Percentiles rank a stretch among this genome's conserved stretches.
Conservation (phyloP, 1,284 basidiomycete genomes). For the Tausonia pullulans region DNA sequence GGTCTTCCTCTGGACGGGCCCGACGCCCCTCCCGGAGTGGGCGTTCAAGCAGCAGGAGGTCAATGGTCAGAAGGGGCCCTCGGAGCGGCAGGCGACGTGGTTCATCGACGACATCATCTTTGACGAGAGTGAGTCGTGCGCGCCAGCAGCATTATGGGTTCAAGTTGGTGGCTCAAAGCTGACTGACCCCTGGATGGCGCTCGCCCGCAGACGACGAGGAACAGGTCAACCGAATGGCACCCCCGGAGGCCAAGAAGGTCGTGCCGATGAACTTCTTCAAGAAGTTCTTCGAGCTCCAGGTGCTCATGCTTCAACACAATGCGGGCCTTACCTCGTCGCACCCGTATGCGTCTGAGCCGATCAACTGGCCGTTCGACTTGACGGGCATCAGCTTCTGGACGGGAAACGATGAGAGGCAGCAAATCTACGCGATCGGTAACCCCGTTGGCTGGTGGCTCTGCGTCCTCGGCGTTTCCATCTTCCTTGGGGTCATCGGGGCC, state of each 20-base stretch:
- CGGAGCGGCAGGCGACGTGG: constrained; percentile 78
- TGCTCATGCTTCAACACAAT: constrained; percentile 96
- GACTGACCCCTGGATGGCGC: too few relatives aligned
- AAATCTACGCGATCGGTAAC: constrained; percentile 96
- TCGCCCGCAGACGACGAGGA: too few relatives aligned
- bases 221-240: constrained; percentile 41
- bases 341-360: constrained; percentile 85
- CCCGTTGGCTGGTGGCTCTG: constrained; percentile 90
- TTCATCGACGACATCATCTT: constrained; percentile 70
- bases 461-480: constrained; percentile 72
- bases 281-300: constrained; percentile 87
- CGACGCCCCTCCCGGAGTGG: constrained; percentile 82
- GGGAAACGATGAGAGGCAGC: constrained; percentile 64
- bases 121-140: constrained; percentile 48
- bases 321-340: constrained; percentile 88
- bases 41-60: constrained; percentile 94
- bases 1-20: constrained; percentile 89
- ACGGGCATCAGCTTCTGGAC: constrained; percentile 99
- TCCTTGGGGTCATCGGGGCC: constrained; percentile 76
- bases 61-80: constrained; percentile 89
- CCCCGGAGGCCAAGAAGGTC: constrained; percentile 50
- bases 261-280: constrained; percentile 82
- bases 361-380: constrained; percentile 96
- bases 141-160: background rate
- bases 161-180: background rate